Conservation (phyloP, 257 asterid species). For the Scutellaria barbata region DNA sequence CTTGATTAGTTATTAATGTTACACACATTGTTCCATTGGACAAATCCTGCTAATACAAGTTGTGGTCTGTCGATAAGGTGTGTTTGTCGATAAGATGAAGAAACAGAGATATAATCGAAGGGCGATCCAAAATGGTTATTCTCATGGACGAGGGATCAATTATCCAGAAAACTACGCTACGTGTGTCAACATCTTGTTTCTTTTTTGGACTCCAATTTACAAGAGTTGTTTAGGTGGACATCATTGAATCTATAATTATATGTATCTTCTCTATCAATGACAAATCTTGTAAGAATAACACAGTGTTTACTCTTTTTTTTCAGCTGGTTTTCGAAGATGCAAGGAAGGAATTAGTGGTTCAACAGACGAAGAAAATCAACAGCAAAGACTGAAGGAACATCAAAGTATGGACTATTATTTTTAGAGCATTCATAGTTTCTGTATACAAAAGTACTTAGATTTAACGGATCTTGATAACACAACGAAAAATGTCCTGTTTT, state of each 20-base stretch:
- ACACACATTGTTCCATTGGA: not conserved
- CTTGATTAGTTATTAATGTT: too few relatives aligned
- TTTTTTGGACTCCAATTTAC: constrained; percentile 32
- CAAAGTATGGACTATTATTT: not conserved
- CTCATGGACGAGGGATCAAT: not conserved
- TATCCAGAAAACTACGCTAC: constrained; percentile 47
- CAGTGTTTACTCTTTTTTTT: not conserved
- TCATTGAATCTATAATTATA: too few relatives aligned
- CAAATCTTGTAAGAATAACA: not conserved
- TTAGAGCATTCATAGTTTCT: too few relatives aligned
- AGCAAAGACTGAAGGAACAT: not conserved
- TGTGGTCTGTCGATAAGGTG: constrained; percentile 29
- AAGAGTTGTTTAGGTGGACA: constrained; percentile 25
- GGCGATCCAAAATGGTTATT: not conserved
- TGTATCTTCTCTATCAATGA: not conserved
- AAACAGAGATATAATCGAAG: not conserved
- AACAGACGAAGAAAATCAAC: constrained; percentile 3
- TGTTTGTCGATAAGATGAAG: constrained; percentile 27
- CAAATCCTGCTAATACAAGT: not conserved
- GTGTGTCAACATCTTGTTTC: constrained; percentile 35
- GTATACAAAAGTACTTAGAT: not conserved
- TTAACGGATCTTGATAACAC: too few relatives aligned
- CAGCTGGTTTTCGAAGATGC: too few relatives aligned
- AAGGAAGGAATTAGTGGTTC: too few relatives aligned
- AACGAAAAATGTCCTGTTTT: not conserved